phyloP scores from a whole-genome alignment of 352 stramenopile species.

The Globisporangium okanoganense region DNA sequence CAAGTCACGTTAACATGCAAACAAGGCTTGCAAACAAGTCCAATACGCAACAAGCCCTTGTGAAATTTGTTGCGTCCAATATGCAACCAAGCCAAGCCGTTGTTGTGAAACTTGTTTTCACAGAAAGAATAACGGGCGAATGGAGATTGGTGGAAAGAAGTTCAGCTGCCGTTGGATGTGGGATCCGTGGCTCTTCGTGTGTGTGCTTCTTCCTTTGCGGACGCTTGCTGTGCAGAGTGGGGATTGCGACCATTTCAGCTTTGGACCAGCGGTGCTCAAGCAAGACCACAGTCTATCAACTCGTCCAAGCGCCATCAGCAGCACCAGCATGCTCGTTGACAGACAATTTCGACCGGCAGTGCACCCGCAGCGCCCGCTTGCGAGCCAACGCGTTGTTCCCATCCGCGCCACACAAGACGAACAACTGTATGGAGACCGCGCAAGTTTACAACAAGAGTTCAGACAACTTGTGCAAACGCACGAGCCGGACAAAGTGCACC shows the following conservation, averaged over 20 bases:
- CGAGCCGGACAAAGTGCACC: slow-evolving; percentile 37
- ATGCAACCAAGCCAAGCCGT: too few relatives aligned
- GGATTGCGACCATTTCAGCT: not conserved
- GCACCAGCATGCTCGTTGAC: not conserved
- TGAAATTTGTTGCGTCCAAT: too few relatives aligned
- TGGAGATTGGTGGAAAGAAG: not conserved
- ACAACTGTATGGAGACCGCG: not conserved
- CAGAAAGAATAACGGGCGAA: not conserved
- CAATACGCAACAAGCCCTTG: too few relatives aligned
- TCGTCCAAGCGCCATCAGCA: not conserved
- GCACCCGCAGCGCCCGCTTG: not conserved
- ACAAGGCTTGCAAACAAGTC: too few relatives aligned
- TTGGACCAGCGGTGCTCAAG: not conserved
- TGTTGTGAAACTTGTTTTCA: not conserved
- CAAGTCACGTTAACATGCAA: too few relatives aligned
- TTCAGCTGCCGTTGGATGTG: not conserved
- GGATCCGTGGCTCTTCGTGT: not conserved
- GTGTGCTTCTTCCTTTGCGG: not conserved
- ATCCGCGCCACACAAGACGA: not conserved
- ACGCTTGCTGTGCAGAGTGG: too few relatives aligned
- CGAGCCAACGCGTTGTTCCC: slow-evolving; percentile 4
- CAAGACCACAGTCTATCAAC: not conserved
- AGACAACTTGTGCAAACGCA: slow-evolving; percentile 39
- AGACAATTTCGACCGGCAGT: not conserved
- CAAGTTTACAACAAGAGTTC: slow-evolving; percentile 21